Evolutionary conservation across 768 basidiomycete species (phyloP), one percentile per base, ranked within the genome.

Genomic region (Sporobolomyces roseus): DNA sequence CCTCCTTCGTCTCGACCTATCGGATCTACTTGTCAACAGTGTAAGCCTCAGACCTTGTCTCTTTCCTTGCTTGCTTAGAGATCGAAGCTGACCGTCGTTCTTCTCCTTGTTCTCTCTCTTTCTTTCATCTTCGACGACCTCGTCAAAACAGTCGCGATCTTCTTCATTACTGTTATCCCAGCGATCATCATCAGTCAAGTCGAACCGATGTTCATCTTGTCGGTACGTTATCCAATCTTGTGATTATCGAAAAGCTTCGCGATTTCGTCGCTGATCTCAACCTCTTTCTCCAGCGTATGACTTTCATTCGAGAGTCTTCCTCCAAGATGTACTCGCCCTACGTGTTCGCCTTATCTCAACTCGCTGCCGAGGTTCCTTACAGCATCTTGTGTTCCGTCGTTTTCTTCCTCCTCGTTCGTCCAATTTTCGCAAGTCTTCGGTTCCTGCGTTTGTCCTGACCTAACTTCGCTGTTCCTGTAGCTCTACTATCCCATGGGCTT

Each of bases 301-400:
- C 70, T 7, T 76, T 68, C 51, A 41, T 77, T 48, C 77, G 81
- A 56, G 90, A 92, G 79, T 83, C 88, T 0, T 88, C 87, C 3
- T 89, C 88, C 79, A 85, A 88, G 67, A 92, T 93, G 75, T 93
- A 93, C 79, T 88, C 87, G 0, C 87, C 89, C 0, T 86, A 86
- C 65, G 89, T 91, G 27, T 93, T 93, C 76, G 88, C 90, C 35
- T 83, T 90, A 38, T 85, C 87, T 3, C 91, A 93, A 76, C 81
- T 93, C 30, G 76, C 89, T 19, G 87, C 90, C 49, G 91, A 94
- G 78, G 83, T 89, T 63, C 91, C 90, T 0, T 88, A 87, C 78
- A 86, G 84, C 54, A 76, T 88, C 36, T 75, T 89, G 19, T 91
- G 89, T 72, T 87, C 83, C 16, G 75, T 85, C 56, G 82, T 86